phyloP scores from a whole-genome alignment of 139 green algal species.

The Coccomyxa sp. region DNA sequence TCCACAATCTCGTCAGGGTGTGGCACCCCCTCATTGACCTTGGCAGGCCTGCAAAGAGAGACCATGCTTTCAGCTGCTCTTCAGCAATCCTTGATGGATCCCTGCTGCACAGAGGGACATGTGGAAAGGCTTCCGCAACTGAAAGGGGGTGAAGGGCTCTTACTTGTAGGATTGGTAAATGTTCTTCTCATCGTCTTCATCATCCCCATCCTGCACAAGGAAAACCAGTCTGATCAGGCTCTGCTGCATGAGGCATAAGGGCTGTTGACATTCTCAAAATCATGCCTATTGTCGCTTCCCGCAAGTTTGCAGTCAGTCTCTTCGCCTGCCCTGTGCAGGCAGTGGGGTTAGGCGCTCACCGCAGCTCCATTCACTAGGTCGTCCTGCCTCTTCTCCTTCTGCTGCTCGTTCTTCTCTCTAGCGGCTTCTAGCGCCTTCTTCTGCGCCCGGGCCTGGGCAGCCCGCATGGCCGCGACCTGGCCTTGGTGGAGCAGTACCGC shows the following conservation, averaged over 20 bases:
- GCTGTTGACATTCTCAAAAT: neutral
- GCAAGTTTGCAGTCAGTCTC: neutral
- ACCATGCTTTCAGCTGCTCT: neutral
- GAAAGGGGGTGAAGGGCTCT: neutral
- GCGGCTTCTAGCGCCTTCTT: neutral
- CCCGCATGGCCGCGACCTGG: neutral
- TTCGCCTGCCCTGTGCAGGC: neutral
- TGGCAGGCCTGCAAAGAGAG: constrained; percentile 27
- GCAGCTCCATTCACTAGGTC: neutral
- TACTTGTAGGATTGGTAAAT: neutral
- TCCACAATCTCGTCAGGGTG: constrained; percentile 75
- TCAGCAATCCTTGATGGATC: neutral
- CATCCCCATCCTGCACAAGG: neutral
- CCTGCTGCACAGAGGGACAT: too few species aligned
- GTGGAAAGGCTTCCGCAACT: too few species aligned
- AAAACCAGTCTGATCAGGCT: neutral
- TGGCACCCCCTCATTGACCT: constrained; percentile 30
- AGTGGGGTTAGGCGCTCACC: neutral
- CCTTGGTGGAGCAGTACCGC: too few species aligned
- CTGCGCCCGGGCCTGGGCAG: neutral
- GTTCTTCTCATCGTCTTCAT: neutral
- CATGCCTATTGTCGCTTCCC: neutral
- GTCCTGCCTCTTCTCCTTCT: neutral
- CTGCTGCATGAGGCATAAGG: neutral
- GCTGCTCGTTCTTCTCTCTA: neutral